Conservation (phyloP, 805 yeast species). For the Kuraishia hungarica region DNA sequence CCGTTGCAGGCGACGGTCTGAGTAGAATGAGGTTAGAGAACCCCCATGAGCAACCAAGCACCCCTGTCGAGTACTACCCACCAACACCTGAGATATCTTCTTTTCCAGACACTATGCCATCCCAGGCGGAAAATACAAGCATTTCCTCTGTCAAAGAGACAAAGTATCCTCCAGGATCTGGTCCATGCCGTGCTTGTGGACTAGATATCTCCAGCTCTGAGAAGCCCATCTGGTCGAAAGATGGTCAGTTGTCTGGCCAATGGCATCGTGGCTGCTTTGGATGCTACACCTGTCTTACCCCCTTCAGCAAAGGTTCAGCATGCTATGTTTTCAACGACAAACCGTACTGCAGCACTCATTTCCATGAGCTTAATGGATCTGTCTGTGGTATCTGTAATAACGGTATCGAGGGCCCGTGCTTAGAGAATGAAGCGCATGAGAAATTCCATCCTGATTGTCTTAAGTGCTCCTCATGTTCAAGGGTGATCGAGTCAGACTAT, state of each 20-base stretch:
- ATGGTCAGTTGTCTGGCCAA: constrained; percentile 78
- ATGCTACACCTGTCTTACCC: constrained; percentile 55
- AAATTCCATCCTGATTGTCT: constrained; percentile 75
- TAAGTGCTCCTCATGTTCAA: constrained; percentile 53
- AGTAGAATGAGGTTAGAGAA: neutral
- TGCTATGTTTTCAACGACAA: constrained; percentile 72
- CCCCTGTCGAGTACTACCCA: neutral
- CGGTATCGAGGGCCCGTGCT: constrained; percentile 88
- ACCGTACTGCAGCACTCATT: constrained; percentile 78
- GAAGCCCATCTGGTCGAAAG: constrained; percentile 76
- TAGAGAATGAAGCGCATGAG: constrained; percentile 64
- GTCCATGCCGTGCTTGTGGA: constrained; percentile 76
- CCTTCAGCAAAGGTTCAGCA: constrained; percentile 50
- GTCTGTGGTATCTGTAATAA: constrained; percentile 59
- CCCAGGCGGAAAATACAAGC: neutral
- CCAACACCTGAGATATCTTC: neutral
- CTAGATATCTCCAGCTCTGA: constrained; percentile 34
- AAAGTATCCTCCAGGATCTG: constrained; percentile 50
- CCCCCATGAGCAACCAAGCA: neutral
- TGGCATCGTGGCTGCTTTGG: constrained; percentile 89
- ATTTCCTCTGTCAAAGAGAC: neutral
- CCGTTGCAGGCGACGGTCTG: neutral
- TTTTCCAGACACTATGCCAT: neutral
- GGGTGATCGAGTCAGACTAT: constrained; percentile 44
- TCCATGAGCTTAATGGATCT: constrained; percentile 69